Conservation (phyloP, 2,329 filamentous ascomycete genomes). For the Ceratocystis eucalypticola region DNA sequence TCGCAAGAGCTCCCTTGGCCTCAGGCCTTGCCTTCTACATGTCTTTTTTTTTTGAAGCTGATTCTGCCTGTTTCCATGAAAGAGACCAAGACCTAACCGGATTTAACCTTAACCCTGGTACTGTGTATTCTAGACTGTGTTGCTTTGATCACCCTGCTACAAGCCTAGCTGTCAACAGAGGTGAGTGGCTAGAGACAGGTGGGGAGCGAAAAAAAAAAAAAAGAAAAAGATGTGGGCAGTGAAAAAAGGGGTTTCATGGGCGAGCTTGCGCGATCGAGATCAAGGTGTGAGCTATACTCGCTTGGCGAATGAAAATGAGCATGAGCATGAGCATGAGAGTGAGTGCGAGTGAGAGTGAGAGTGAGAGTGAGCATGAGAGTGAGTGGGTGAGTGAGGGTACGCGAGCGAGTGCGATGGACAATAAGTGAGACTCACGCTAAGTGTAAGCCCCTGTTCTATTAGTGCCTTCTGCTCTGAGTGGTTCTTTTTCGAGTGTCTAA, state of each 20-base stretch:
- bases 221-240: background rate
- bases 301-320: background rate
- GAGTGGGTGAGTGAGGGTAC: background rate
- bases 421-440: background rate
- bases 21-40: background rate
- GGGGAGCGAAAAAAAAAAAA: background rate
- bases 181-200: background rate
- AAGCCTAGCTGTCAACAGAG: background rate
- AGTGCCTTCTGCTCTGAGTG: too few relatives aligned
- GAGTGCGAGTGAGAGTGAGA: background rate
- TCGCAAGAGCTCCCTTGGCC: background rate
- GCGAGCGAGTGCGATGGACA: background rate
- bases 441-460: background rate
- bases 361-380: background rate
- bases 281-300: too few relatives aligned
- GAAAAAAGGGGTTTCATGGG: background rate
- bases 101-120: background rate
- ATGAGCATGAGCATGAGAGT: background rate
- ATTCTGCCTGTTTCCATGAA: background rate
- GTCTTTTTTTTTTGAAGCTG: background rate
- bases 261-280: too few relatives aligned
- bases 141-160: background rate
- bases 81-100: background rate
- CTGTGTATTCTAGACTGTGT: background rate
- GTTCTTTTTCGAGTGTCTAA: too few relatives aligned